phyloP scores from a whole-genome alignment of 148 eudicot genomes.

The Drosera capensis region DNA sequence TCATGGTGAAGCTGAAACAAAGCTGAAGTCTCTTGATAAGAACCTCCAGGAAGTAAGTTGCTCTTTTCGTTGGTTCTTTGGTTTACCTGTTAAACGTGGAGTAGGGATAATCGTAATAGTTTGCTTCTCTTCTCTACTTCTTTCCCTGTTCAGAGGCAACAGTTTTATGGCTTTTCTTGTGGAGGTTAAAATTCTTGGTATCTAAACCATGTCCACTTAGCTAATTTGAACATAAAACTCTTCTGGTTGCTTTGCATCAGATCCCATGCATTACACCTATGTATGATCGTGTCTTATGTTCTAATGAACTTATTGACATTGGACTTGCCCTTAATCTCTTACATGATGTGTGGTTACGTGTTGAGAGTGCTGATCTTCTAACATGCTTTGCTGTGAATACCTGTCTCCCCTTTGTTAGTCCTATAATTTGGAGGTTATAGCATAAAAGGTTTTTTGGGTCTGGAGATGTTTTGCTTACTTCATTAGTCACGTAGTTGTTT shows the following conservation, averaged over 20 bases:
- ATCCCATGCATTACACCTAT: not conserved
- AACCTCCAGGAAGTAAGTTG: slow-evolving; percentile 81
- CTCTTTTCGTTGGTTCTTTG: not conserved
- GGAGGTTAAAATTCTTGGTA: not conserved
- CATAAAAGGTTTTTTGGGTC: not conserved
- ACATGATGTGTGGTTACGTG: not conserved
- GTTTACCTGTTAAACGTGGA: too few species aligned
- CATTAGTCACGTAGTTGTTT: too few species aligned
- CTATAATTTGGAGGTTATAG: too few species aligned
- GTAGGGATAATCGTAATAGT: too few species aligned
- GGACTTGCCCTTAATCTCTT: not conserved
- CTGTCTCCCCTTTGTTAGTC: not conserved
- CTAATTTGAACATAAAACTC: too few species aligned
- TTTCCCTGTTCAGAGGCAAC: not conserved
- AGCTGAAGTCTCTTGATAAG: slow-evolving; percentile 83
- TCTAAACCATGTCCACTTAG: not conserved
- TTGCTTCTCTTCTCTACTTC: too few species aligned
- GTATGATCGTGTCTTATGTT: not conserved
- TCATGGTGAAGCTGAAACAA: slow-evolving; percentile 66
- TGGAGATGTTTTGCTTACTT: not conserved
- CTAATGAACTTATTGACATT: not conserved
- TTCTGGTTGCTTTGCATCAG: too few species aligned
- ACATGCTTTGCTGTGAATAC: not conserved
- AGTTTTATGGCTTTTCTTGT: not conserved
- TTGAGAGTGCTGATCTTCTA: not conserved